Base-by-base conservation (phyloP, 2,329 filamentous ascomycete genomes). In the Ascochyta clinopodiicola region DNA sequence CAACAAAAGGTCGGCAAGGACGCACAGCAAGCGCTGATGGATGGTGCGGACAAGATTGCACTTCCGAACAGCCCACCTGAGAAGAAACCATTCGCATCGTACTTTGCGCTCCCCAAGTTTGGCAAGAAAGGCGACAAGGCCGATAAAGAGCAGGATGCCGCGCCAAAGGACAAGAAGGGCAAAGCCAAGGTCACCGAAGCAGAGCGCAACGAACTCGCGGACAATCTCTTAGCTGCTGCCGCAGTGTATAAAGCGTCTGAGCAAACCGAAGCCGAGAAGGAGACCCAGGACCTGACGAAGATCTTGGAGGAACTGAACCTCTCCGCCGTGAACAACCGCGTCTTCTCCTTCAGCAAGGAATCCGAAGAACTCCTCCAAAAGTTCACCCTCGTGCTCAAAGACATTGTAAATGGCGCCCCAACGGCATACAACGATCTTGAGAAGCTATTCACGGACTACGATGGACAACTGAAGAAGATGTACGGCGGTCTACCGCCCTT, bases 341-440 rank as follows among this genome's bases (percentile, higher is more conserved):
- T 91, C 57, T 91, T 97, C 75, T 88, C 88, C 12, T 84, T 96
- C 53, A 91, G 90, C n/a, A 84, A 86, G 56, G 92, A 96, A 66
- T 94, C 91, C 0, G 87, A 92, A 58, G 88, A 91, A 60, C 83
- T 96, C 27, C 85, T 96, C 46, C 85, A 87, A 49, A 86, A 88
- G 59, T 99, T 99, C 81, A 96, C 92, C 1, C 82, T 92, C 51
- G 88, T 97, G 31, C 89, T 99, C 70, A 95, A 94, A 72, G 95
- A 99, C 73, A 84, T 97, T 15, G 86, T 95, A 68, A 93, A 92
- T 72, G 95, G 95, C 59, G 95, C 92, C 1, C 95, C 95, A 3
- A 97, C 94, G 0, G 95, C 95, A 2, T 96, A 96, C 75, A 84
- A 89, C 70, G 95, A 99, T 73, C 87, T 99, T n/a, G 86, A 88